Conservation (phyloP, 148 eudicot genomes). For the Heliosperma pusillum region DNA sequence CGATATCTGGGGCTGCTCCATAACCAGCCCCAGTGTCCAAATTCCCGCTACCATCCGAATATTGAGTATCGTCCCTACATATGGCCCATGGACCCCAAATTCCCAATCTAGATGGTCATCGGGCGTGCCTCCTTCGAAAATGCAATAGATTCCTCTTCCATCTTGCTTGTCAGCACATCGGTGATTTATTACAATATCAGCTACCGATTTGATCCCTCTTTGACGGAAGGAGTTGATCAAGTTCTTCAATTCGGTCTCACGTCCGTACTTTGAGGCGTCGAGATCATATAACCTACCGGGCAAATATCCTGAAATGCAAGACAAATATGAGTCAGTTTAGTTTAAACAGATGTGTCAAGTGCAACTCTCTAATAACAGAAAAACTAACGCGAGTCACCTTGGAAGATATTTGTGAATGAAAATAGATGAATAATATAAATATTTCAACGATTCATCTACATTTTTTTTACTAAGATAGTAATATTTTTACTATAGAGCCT, state of each 20-base stretch:
- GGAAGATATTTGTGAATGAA: no score
- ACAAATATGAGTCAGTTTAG: no score
- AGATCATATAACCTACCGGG: slow-evolving; percentile 68
- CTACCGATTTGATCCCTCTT: slow-evolving; percentile 51
- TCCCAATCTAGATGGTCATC: slow-evolving; percentile 74
- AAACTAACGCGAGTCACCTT: no score
- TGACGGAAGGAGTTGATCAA: slow-evolving; percentile 43
- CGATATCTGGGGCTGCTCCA: slow-evolving; percentile 55
- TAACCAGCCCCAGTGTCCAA: slow-evolving; percentile 42
- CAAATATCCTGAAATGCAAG: slow-evolving; percentile 25
- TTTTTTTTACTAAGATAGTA: no score
- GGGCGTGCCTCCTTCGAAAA: slow-evolving; percentile 60
- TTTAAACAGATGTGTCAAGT: no score
- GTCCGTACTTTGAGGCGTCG: slow-evolving; percentile 50
- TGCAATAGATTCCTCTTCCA: slow-evolving; percentile 48
- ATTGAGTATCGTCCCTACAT: slow-evolving; percentile 48
- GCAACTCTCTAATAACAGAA: no score
- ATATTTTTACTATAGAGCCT: no score
- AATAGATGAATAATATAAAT: no score
- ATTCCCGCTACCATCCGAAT: slow-evolving; percentile 61
- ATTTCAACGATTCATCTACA: no score
- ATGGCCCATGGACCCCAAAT: slow-evolving; percentile 66
- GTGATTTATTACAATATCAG: slow-evolving; percentile 63
- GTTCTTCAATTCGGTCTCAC: slow-evolving; percentile 28
- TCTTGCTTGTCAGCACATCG: slow-evolving; percentile 36